These are phyloP conservation scores for Copromyces sp. DNA, from an alignment of 495 filamentous ascomycete species.

Conservation along the genomic window DNA sequence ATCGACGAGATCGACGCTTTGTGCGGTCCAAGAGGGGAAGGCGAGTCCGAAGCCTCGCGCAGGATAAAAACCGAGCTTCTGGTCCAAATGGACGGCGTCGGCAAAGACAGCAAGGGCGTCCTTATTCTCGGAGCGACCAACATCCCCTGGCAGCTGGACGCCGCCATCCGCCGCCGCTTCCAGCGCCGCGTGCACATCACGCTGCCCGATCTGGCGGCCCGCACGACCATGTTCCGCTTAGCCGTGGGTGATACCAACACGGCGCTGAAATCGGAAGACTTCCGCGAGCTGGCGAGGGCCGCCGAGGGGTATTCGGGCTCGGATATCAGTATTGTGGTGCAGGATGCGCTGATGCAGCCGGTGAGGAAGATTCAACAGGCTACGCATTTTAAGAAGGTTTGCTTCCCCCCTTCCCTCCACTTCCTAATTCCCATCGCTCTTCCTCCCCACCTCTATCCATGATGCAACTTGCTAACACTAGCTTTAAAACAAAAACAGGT, in stretches of 20 bases:
- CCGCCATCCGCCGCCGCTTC: constrained; percentile 95
- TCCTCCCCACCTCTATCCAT: not conserved
- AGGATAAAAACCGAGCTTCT: constrained; percentile 98
- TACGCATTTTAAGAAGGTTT: constrained; percentile 93
- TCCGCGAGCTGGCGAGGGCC: constrained; percentile 62
- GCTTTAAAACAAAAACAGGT: constrained; percentile 40
- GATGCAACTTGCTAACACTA: not conserved
- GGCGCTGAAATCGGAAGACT: constrained; percentile 69
- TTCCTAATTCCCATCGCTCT: not conserved
- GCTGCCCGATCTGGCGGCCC: constrained; percentile 75
- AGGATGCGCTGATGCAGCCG: constrained; percentile 96
- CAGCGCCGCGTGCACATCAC: constrained; percentile 93
- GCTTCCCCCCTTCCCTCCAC: not conserved
- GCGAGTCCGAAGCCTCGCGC: constrained; percentile 92
- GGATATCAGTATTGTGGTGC: constrained; percentile 93
- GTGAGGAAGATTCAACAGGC: constrained; percentile 96
- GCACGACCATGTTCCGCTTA: constrained; percentile 96
- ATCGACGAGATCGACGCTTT: constrained; percentile 98
- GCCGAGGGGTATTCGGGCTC: constrained; percentile 91
- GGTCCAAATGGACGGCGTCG: constrained; percentile 99
- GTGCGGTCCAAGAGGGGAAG: constrained; percentile 91
- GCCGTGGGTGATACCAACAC: constrained; percentile 86
- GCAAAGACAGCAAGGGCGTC: constrained; percentile 85
- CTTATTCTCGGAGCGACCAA: constrained; percentile 95
- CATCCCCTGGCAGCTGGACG: constrained; percentile 98